Base-by-base conservation (phyloP, 306 rosid genomes). In the Corylus americana region DNA sequence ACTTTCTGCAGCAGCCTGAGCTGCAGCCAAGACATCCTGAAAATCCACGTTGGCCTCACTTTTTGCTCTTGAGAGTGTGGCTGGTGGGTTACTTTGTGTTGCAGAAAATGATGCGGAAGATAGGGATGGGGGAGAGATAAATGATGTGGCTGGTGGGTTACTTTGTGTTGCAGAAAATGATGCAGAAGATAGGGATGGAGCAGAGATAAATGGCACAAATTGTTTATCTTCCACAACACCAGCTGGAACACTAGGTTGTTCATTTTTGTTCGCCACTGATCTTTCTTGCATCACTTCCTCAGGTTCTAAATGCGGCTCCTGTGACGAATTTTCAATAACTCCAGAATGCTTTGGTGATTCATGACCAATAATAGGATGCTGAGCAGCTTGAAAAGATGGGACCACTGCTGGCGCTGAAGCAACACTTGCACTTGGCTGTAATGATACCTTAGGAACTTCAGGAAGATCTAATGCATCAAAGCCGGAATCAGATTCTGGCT, bases 21-120 rank as follows among this genome's bases (percentile, higher is more conserved):
- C 99, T 50, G 99, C 98, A 74, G 93, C 93, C 83, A 95, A 67
- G 71, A 95, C 98, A 76, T 95, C 98, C 82, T 92, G 91, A 54
- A 95, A 78, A 86, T 95, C 88, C 70, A 88, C 84, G 58, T 83
- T 72, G 55, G 74, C 81, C 48, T 85, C 96, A 13, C 89, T 66
- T 77, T 80, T 87, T 63, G 78, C 61, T 73, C 89, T 90, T 70
- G 91, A 81, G 67, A 81, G 82, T 66, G 81, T 42, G 55, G 87
- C 75, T 72, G 84, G 81, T 35, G 84, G 63, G 55, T 80, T 87
- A 64, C 77, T 78, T 16, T 78, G 81, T 83, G 73, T 87, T 8
- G 74, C 82, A 75, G 90, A 82, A 74, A 82, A 81, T 75, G 92
- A 84, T 2, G 78, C 83, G 45, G 92, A 67, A 29, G 92, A 81